Evolutionary conservation across 208 protist species (phyloP).

Genomic region (Leishmania guyanensis): DNA sequence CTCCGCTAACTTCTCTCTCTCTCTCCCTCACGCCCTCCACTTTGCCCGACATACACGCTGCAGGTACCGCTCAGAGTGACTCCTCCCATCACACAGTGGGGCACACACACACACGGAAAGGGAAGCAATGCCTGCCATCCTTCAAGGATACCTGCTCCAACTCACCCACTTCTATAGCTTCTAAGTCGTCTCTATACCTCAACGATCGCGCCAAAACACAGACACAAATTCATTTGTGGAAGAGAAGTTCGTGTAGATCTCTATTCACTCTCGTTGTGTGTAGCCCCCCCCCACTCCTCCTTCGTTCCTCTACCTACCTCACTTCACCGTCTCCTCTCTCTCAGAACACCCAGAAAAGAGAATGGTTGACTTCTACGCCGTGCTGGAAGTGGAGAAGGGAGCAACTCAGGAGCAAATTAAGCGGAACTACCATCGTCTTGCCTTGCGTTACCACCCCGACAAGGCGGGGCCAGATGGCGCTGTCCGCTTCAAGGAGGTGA

Average conservation of each 20-base stretch:
- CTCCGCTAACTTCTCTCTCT: not conserved
- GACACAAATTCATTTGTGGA: not conserved
- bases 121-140: not conserved
- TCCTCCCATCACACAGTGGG: not conserved
- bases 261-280: not conserved
- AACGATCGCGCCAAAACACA: not conserved
- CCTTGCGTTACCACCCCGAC: constrained; percentile 86
- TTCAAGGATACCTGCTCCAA: not conserved
- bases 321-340: not conserved
- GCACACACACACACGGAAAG: not conserved
- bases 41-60: not conserved
- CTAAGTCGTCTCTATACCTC: not conserved
- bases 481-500: constrained; percentile 84
- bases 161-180: not conserved
- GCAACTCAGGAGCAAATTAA: constrained; percentile 86
- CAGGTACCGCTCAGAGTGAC: not conserved
- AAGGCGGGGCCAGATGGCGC: constrained; percentile 70
- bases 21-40: not conserved
- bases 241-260: too few relatives aligned
- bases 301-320: not conserved
- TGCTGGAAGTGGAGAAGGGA: constrained; percentile 59
- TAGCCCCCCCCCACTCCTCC: not conserved
- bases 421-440: constrained; percentile 75
- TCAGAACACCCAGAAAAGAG: not conserved
- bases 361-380: constrained; percentile 69